Conservation (phyloP, 352 stramenopile genomes). For the Achlya hypogyna region DNA sequence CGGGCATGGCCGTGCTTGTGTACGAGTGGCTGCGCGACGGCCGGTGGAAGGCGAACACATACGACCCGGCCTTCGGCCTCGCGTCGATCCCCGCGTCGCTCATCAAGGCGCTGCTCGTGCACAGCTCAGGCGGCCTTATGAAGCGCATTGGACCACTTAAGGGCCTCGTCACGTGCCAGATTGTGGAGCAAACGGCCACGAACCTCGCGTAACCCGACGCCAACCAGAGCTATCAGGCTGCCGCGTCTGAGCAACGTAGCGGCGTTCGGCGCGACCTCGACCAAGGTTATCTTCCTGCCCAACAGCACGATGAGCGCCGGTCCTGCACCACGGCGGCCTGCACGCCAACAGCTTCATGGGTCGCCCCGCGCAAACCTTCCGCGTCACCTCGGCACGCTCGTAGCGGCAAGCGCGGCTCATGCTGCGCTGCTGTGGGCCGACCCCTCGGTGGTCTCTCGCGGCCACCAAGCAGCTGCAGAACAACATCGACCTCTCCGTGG, state of each 20-base stretch:
- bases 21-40: conserved; percentile 72
- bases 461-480: conserved; percentile 62
- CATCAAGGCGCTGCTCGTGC: conserved; percentile 70
- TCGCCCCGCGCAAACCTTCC: not conserved
- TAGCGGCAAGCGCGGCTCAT: not conserved
- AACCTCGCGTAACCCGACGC: conserved; percentile 52
- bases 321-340: not conserved
- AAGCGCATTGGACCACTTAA: conserved; percentile 34
- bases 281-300: conserved; percentile 13
- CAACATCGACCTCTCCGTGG: conserved; percentile 62
- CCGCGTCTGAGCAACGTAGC: conserved; percentile 72
- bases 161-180: conserved; percentile 34
- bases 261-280: not conserved
- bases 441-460: conserved; percentile 49
- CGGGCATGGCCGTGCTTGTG: conserved; percentile 58
- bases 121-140: conserved; percentile 52
- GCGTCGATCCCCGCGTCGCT: conserved; percentile 47
- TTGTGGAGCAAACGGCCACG: conserved; percentile 28
- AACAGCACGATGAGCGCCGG: not conserved
- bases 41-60: conserved; percentile 58
- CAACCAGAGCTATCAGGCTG: conserved; percentile 73
- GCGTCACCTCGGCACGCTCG: conserved; percentile 2
- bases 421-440: conserved; percentile 59
- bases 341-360: conserved; percentile 13
- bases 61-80: conserved; percentile 48